Base-by-base conservation (phyloP, 2,329 filamentous ascomycete genomes). In the Claviceps paspali region DNA sequence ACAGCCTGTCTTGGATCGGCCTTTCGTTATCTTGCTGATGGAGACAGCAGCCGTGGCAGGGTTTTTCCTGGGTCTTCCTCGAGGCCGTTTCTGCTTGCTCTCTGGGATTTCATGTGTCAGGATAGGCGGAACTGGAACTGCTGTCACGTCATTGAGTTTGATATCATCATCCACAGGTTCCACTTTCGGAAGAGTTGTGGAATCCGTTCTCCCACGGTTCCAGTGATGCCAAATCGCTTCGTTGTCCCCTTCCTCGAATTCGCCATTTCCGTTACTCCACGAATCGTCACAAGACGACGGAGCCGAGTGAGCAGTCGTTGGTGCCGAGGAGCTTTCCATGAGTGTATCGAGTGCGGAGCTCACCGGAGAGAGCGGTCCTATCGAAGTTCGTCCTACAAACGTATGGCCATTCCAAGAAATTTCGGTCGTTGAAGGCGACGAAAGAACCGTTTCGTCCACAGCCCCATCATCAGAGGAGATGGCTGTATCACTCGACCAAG, bases 1-100 rank as follows among this genome's bases (percentile, higher is more conserved):
- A 45, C 73, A 80, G 2, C 76, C 76, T 2, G 76, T 80, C 58
- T 79, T 80, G 36, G 76, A 79, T 36, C 76, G 64, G 15, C 82
- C 83, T 54, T 92, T 92, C 40, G 82, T 76, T 36, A 82, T 61
- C 53, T 91, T 92, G 50, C 70, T 73, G 35, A 74, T 60, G 14
- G 65, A 60, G 12, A 63, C 51, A 26, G 70, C 67, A 1, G 75
- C 69, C 6, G 68, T 68, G 14, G 81, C 62, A 28, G 83, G 81
- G 48, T 86, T 76, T 61, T 93, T 93, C 56, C 85, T 71, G 35
- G 86, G 86, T 38, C 86, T 71, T 24, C 86, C 86, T 50, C 86
- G 73, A 47, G 79, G 79, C 49, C 79, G 67, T 59, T 79, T 80
- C 27, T 56, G 52, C 46, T 71, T 72, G 15, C 56, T 46, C 19